Evolutionary conservation across 768 basidiomycete genomes (phyloP), one percentile per base, ranked within the genome.

Genomic region (Serendipita indica): DNA sequence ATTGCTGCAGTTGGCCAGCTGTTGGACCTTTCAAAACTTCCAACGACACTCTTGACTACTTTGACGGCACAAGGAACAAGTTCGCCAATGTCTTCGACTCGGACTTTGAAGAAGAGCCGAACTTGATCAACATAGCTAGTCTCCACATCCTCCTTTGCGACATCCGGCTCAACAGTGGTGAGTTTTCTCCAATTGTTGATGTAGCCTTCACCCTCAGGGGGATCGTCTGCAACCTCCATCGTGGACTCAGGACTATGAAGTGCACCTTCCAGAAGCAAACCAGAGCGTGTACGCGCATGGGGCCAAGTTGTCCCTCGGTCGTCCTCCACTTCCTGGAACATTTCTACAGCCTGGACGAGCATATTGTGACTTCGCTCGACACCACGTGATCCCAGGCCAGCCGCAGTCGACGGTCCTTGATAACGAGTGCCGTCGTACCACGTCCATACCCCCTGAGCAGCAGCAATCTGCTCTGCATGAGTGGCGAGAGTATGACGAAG

Each of bases 391-490:
- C 12, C 20, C 10, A 54, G 10, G 30, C 20, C 16, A 7, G 30
- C 10, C 3, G 49, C 12, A 5, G 49, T 54, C 7, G 10, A 7
- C 7, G 49, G 49, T 10, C 20, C 30, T 20, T 16, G 2, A 20
- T n/a, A 14, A 27, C 14, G 30, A 54, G 72, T 39, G 83, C 49
- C 80, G 62, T 86, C 86, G 65, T 88, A 78, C 63, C 72, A 72
- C n/a, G 78, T 60, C 93, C 93, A 96, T 22, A 96, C 72, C 37
- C 86, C 83, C 61, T 83, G 80, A 3, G 79, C 82, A 1, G 89
- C 86, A 62, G 83, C 83, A 16, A 94, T 74, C 65, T 88, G 89
- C 70, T 96, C 93, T 1, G 89, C 89, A 65, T 96, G 86, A 18
- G 76, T 79, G 34, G 82, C 83, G 16, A 97, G 72, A 14, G 39